Percentiles rank a stretch among this genome's conserved stretches.
Evolutionary conservation across 805 yeast genomes (phyloP).

Genomic region (Candida khao-thaluensis): DNA sequence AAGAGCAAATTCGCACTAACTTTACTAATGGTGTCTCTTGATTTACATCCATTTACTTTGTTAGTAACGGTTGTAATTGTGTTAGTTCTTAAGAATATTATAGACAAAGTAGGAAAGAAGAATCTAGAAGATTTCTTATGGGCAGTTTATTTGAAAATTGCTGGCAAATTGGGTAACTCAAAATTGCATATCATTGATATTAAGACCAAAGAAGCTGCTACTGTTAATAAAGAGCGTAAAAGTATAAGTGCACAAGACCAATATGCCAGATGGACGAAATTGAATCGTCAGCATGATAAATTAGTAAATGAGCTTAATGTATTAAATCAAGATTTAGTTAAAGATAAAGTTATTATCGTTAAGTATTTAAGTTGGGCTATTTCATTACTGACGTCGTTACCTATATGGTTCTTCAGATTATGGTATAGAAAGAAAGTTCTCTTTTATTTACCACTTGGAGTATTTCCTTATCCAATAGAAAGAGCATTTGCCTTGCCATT

Average conservation of each 20-base stretch:
- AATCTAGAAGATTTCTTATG: slow-evolving; percentile 36
- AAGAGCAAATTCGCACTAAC: slow-evolving; percentile 4
- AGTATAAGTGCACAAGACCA: slow-evolving; percentile 84
- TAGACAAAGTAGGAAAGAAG: slow-evolving; percentile 37
- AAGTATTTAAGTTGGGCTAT: slow-evolving; percentile 31
- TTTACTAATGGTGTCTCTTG: slow-evolving; percentile 16
- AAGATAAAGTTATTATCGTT: slow-evolving; percentile 34
- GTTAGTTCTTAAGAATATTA: slow-evolving; percentile 34
- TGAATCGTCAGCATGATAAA: slow-evolving; percentile 69
- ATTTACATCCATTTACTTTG: slow-evolving; percentile 34
- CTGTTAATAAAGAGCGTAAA: slow-evolving; percentile 52
- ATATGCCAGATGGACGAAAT: slow-evolving; percentile 93
- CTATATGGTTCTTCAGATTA: slow-evolving; percentile 48
- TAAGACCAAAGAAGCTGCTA: slow-evolving; percentile 44
- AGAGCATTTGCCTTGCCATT: slow-evolving; percentile 64
- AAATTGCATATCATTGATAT: slow-evolving; percentile 22
- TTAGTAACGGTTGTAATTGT: slow-evolving; percentile 33
- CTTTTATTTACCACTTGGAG: slow-evolving; percentile 56
- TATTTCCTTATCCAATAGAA: slow-evolving; percentile 55
- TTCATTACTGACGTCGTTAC: slow-evolving; percentile 43
- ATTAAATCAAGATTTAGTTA: slow-evolving; percentile 38
- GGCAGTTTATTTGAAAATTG: slow-evolving; percentile 33
- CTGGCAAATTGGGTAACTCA: slow-evolving; percentile 34
- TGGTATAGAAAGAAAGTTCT: slow-evolving; percentile 55
- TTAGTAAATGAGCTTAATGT: slow-evolving; percentile 50